Percentiles rank a stretch among this genome's conserved stretches.
Evolutionary conservation across 805 yeast species (phyloP).

Genomic region (Cyberlindnera japonica): DNA sequence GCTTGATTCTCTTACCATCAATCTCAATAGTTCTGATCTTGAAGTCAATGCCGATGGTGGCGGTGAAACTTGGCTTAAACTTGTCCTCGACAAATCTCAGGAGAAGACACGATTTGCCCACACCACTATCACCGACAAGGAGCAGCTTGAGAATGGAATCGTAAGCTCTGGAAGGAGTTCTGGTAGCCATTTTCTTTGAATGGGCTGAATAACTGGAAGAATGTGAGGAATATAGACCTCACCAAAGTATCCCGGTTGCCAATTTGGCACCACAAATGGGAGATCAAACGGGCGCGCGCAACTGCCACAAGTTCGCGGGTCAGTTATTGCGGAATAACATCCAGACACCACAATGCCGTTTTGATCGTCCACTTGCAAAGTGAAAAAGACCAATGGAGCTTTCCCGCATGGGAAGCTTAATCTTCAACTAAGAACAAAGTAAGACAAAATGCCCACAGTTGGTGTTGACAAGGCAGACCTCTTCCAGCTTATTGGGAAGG

Average conservation of each 20-base stretch:
- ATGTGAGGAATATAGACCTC: too few relatives aligned
- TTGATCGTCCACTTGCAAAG: not conserved
- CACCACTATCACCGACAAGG: conserved; percentile 91
- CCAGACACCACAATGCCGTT: conserved; percentile 1
- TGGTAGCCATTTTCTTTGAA: conserved; percentile 42
- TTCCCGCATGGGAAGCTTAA: too few relatives aligned
- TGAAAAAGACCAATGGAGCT: not conserved
- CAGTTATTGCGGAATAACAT: not conserved
- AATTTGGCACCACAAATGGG: too few relatives aligned
- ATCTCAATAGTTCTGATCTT: conserved; percentile 94
- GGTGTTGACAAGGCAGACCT: conserved; percentile 93
- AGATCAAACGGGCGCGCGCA: not conserved
- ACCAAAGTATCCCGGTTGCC: too few relatives aligned
- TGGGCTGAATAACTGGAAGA: too few relatives aligned
- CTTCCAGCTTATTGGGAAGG: conserved; percentile 69
- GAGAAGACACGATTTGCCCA: conserved; percentile 84
- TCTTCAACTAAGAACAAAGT: not conserved
- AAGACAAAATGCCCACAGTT: conserved; percentile 83
- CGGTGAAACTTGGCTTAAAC: conserved; percentile 93
- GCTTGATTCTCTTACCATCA: conserved; percentile 87
- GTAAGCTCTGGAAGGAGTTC: conserved; percentile 68
- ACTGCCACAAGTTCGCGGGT: not conserved
- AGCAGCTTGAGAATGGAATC: conserved; percentile 90
- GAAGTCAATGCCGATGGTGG: conserved; percentile 97
- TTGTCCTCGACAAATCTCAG: conserved; percentile 94